phyloP scores from a whole-genome alignment of 768 basidiomycete species.

The Suillus ampliporus region DNA sequence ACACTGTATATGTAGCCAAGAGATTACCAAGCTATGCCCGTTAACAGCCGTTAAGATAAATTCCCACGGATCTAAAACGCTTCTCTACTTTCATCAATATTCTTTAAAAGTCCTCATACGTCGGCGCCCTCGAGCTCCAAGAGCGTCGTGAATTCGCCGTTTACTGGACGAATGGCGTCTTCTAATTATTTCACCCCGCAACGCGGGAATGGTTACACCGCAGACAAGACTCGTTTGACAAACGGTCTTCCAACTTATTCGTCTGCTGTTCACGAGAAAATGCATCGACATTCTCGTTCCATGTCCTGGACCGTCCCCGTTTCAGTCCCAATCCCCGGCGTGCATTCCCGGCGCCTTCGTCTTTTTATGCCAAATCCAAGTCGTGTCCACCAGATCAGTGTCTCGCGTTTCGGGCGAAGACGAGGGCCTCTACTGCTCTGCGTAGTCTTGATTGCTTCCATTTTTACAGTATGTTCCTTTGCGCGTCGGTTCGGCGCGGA shows the following conservation, averaged over 20 bases:
- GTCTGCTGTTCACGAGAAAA: slow-evolving; percentile 71
- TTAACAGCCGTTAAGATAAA: background rate
- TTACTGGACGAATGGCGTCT: slow-evolving; percentile 46
- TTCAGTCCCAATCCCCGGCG: slow-evolving; percentile 63
- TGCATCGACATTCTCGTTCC: slow-evolving; percentile 50
- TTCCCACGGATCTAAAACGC: slow-evolving; percentile 2
- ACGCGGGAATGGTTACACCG: slow-evolving; percentile 52
- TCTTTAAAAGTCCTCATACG: slow-evolving; percentile 21
- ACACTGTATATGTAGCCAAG: no score
- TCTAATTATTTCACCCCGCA: slow-evolving; percentile 53
- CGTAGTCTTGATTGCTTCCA: slow-evolving; percentile 48
- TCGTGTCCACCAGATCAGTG: slow-evolving; percentile 60
- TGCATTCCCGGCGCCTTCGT: slow-evolving; percentile 59
- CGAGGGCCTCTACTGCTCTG: slow-evolving; percentile 60
- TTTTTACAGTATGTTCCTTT: slow-evolving; percentile 66
- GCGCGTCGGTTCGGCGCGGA: slow-evolving; percentile 64
- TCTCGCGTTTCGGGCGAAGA: slow-evolving; percentile 62
- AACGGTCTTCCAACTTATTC: slow-evolving; percentile 55
- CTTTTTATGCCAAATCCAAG: slow-evolving; percentile 65
- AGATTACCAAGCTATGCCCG: background rate
- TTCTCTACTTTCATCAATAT: slow-evolving; percentile 14
- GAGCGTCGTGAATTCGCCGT: slow-evolving; percentile 24
- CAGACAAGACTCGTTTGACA: slow-evolving; percentile 47
- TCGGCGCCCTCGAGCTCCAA: slow-evolving; percentile 29
- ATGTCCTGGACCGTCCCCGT: slow-evolving; percentile 65